Conservation (phyloP, 2,329 filamentous ascomycete species). For the Ophidiomyces ophidiicola region DNA sequence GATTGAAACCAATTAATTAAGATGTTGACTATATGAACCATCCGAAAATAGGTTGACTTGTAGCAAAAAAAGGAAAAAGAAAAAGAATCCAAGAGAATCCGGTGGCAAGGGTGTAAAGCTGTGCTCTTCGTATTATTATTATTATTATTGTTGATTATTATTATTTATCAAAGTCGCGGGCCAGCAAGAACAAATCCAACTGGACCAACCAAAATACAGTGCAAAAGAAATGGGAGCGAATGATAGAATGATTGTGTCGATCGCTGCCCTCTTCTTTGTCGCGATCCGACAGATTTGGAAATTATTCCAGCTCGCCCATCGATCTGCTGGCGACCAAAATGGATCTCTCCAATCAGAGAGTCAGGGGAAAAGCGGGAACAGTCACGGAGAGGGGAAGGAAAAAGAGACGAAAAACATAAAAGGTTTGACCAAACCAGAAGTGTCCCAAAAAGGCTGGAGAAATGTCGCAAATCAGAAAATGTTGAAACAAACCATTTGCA, state of each 20-base stretch:
- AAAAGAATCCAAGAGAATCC: slow-evolving; percentile 4
- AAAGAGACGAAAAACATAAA: neutral
- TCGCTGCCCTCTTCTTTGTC: slow-evolving; percentile 5
- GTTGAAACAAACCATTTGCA: no score
- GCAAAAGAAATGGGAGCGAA: slow-evolving; percentile 5
- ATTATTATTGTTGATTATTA: no score
- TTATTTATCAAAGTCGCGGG: neutral
- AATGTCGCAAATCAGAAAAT: no score
- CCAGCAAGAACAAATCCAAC: slow-evolving; percentile 4
- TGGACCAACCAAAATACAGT: neutral
- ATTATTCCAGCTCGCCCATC: no score
- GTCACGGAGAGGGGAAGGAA: neutral
- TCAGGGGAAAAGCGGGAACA: slow-evolving; percentile 5
- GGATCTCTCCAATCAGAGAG: slow-evolving; percentile 6
- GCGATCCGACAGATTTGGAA: no score
- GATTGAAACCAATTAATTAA: slow-evolving; percentile 2
- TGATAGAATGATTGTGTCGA: slow-evolving; percentile 4
- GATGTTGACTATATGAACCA: neutral
- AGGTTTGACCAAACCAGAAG: neutral
- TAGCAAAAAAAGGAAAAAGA: no score
- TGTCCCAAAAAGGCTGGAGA: no score
- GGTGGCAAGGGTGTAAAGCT: slow-evolving; percentile 6
- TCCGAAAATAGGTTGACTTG: slow-evolving; percentile 9
- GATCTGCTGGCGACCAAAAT: slow-evolving; percentile 4
- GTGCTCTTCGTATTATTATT: slow-evolving; percentile 7